Conservation (phyloP, 2,329 filamentous ascomycete genomes). For the Zasmidium angulare region DNA sequence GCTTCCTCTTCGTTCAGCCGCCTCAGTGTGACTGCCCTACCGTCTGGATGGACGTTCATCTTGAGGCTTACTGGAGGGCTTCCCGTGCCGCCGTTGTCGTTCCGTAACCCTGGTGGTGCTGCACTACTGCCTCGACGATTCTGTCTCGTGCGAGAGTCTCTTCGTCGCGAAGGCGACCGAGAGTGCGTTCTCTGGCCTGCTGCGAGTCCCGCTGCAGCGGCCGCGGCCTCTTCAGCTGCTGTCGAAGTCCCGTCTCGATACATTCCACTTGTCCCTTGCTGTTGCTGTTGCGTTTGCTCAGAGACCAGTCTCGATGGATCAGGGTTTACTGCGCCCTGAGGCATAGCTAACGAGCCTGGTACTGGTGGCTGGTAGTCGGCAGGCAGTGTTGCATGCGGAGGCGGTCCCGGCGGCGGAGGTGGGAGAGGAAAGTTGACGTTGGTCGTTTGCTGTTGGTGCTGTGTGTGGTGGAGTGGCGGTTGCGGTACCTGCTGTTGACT, state of each 20-base stretch:
- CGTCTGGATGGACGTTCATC: slow-evolving; percentile 65
- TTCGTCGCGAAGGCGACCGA: slow-evolving; percentile 27
- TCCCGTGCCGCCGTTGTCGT: slow-evolving; percentile 34
- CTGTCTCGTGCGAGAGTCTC: slow-evolving; percentile 15
- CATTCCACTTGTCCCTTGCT: slow-evolving; percentile 10
- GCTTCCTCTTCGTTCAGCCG: slow-evolving; percentile 63
- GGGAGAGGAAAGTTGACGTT: slow-evolving; percentile 21
- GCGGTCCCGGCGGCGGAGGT: slow-evolving; percentile 37
- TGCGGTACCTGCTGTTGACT: slow-evolving; percentile 8
- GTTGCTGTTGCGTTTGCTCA: slow-evolving; percentile 34
- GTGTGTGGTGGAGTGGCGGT: background rate
- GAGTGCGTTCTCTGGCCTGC: slow-evolving; percentile 28
- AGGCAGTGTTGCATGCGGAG: slow-evolving; percentile 27
- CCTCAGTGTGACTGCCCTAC: slow-evolving; percentile 62
- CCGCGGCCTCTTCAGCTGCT: slow-evolving; percentile 19
- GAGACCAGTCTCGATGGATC: slow-evolving; percentile 35
- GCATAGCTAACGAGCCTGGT: slow-evolving; percentile 34
- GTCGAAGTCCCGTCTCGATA: slow-evolving; percentile 13
- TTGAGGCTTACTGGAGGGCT: slow-evolving; percentile 63
- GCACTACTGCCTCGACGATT: slow-evolving; percentile 20
- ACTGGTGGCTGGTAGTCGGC: slow-evolving; percentile 25
- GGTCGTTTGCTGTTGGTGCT: slow-evolving; percentile 18
- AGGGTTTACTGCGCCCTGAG: slow-evolving; percentile 42
- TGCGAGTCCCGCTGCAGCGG: slow-evolving; percentile 23
- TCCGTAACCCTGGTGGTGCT: slow-evolving; percentile 17